phyloP scores from a whole-genome alignment of 306 rosid genomes.

The Cotoneaster glaucophyllus region DNA sequence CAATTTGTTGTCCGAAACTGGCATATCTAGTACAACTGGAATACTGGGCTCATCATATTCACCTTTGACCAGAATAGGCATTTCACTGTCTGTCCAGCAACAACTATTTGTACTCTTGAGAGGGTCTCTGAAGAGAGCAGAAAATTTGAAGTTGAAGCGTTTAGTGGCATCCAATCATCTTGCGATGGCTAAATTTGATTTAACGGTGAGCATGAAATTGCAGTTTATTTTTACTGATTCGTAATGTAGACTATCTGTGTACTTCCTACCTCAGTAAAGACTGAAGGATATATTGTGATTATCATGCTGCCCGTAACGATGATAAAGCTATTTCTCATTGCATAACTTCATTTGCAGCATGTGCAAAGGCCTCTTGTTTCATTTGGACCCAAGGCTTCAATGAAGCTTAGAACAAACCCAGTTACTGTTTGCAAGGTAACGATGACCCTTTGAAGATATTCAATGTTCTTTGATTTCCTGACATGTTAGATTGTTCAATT shows the following conservation, averaged over 20 bases:
- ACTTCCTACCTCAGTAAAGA: not conserved
- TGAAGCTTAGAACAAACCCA: slow-evolving; percentile 82
- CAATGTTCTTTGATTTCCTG: slow-evolving; percentile 11
- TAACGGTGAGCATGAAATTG: slow-evolving; percentile 56
- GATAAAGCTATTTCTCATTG: not conserved
- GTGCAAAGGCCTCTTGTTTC: slow-evolving; percentile 87
- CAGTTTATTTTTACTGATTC: not conserved
- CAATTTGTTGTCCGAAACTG: slow-evolving; percentile 89
- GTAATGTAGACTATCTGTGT: not conserved
- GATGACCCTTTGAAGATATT: slow-evolving; percentile 17
- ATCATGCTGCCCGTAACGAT: not conserved
- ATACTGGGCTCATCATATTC: slow-evolving; percentile 85
- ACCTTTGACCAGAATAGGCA: slow-evolving; percentile 75
- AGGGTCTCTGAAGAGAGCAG: slow-evolving; percentile 94
- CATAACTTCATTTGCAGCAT: slow-evolving; percentile 47
- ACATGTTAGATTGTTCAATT: slow-evolving; percentile 3
- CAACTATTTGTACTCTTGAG: slow-evolving; percentile 86
- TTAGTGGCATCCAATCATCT: slow-evolving; percentile 94
- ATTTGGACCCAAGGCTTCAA: slow-evolving; percentile 87
- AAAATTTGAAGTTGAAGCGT: slow-evolving; percentile 74
- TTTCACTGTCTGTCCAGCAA: slow-evolving; percentile 84
- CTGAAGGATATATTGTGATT: not conserved
- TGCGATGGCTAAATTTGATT: slow-evolving; percentile 86
- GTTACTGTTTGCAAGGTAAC: slow-evolving; percentile 78
- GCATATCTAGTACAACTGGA: slow-evolving; percentile 81